Evolutionary conservation across 257 asterid species (phyloP).

Genomic region (Knoxia roxburghii): DNA sequence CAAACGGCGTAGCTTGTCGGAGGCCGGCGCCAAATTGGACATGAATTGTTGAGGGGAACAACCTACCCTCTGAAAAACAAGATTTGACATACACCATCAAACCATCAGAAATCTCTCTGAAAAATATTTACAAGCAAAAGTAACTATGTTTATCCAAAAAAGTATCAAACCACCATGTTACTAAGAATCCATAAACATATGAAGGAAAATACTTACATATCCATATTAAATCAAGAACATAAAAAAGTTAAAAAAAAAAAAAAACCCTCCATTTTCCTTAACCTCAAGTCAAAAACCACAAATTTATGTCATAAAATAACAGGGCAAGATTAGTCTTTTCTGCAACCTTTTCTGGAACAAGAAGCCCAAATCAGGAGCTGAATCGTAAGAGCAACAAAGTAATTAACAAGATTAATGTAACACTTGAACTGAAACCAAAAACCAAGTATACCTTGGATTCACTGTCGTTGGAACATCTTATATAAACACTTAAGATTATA

Average conservation of each 20-base stretch:
- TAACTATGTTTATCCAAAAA: not conserved
- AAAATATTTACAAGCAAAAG: not conserved
- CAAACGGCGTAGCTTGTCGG: slow-evolving; percentile 41
- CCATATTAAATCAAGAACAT: slow-evolving; percentile 10
- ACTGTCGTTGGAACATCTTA: slow-evolving; percentile 34
- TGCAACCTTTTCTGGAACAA: slow-evolving; percentile 7
- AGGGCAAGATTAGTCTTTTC: slow-evolving; percentile 1
- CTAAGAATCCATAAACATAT: slow-evolving; percentile 2
- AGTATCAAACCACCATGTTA: not conserved
- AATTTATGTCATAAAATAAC: not conserved
- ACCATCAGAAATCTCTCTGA: not conserved
- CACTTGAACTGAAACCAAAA: not conserved
- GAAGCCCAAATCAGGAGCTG: not conserved
- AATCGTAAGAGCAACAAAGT: not conserved
- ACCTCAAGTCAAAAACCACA: not conserved
- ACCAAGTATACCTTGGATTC: slow-evolving; percentile 34
- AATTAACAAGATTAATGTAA: slow-evolving; percentile 5
- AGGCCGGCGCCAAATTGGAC: slow-evolving; percentile 40
- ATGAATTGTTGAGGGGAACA: slow-evolving; percentile 46
- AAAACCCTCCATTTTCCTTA: not conserved
- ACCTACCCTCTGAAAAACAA: slow-evolving; percentile 27
- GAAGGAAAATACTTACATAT: slow-evolving; percentile 6
- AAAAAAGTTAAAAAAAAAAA: not conserved
- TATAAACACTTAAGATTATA: no score
- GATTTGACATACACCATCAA: not conserved